Conservation (phyloP, 148 eudicot species). For the Cornus kousa region DNA sequence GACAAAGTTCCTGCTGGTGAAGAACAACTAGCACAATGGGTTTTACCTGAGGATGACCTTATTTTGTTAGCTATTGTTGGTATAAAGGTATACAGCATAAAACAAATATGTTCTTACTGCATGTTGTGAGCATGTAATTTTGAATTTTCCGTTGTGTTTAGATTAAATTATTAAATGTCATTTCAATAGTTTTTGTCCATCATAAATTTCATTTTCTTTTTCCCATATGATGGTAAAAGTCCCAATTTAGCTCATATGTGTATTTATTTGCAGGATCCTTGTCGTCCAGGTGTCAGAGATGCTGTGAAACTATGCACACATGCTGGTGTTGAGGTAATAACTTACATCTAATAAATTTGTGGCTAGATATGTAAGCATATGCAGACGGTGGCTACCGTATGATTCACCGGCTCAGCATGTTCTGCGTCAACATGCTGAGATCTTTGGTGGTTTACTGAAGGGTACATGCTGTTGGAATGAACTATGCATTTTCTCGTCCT, state of each 20-base stretch:
- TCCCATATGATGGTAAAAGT: neutral
- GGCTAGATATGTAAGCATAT: neutral
- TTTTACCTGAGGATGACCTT: constrained; percentile 70
- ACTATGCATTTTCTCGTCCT: neutral
- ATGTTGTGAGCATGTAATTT: neutral
- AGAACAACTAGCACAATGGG: constrained; percentile 70
- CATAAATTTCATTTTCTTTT: neutral
- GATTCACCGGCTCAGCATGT: neutral
- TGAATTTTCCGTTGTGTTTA: neutral
- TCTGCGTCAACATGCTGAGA: neutral
- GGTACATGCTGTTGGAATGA: neutral
- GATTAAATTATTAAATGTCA: neutral
- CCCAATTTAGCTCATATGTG: constrained; percentile 6
- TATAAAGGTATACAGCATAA: constrained; percentile 54
- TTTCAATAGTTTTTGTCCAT: neutral
- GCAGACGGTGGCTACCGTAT: neutral
- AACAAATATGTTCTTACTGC: neutral
- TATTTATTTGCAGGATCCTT: constrained; percentile 71
- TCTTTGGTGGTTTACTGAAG: neutral
- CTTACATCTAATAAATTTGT: neutral
- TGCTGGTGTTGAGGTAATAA: constrained; percentile 83
- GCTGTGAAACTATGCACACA: constrained; percentile 70
- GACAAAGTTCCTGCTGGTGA: constrained; percentile 61
- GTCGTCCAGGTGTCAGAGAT: constrained; percentile 85
- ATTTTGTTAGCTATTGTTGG: constrained; percentile 80